Conservation (phyloP, 2,329 filamentous ascomycete species). For the Cladosporium sp. region DNA sequence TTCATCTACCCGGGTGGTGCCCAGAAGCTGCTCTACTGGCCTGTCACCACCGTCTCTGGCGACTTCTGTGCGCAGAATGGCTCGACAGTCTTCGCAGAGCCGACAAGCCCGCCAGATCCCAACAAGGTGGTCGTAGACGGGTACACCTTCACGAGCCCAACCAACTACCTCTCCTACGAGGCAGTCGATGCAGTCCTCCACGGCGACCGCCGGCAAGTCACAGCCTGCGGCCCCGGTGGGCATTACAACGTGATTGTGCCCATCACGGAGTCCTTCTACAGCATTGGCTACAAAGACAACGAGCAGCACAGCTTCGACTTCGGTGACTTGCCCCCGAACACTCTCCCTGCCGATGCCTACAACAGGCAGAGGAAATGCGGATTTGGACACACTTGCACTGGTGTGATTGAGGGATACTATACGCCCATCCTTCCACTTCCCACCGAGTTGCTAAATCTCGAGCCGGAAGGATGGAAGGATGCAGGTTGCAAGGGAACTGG, state of each 20-base stretch:
- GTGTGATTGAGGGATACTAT: neutral
- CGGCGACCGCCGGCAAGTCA: neutral
- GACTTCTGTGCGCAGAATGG: conserved; percentile 19
- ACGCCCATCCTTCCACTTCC: conserved; percentile 4
- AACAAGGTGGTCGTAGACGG: conserved; percentile 18
- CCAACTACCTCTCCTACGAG: conserved; percentile 12
- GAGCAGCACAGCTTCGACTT: conserved; percentile 11
- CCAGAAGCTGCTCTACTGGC: conserved; percentile 17
- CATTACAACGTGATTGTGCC: conserved; percentile 1
- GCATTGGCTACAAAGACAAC: neutral
- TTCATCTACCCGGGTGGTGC: neutral
- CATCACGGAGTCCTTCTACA: conserved; percentile 15
- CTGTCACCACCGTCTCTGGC: conserved; percentile 15
- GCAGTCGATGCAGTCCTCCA: neutral
- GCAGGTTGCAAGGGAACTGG: conserved; percentile 2
- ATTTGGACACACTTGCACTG: neutral
- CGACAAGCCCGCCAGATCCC: conserved; percentile 6
- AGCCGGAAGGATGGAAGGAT: neutral
- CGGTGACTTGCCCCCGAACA: conserved; percentile 7
- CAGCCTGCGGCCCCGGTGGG: neutral
- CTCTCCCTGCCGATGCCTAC: neutral
- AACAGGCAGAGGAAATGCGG: conserved; percentile 12
- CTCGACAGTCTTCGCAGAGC: conserved; percentile 12
- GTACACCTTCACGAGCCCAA: conserved; percentile 17
- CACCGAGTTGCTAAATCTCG: conserved; percentile 2